Conservation (phyloP, 495 filamentous ascomycete species). For the Xylaria intraflava region DNA sequence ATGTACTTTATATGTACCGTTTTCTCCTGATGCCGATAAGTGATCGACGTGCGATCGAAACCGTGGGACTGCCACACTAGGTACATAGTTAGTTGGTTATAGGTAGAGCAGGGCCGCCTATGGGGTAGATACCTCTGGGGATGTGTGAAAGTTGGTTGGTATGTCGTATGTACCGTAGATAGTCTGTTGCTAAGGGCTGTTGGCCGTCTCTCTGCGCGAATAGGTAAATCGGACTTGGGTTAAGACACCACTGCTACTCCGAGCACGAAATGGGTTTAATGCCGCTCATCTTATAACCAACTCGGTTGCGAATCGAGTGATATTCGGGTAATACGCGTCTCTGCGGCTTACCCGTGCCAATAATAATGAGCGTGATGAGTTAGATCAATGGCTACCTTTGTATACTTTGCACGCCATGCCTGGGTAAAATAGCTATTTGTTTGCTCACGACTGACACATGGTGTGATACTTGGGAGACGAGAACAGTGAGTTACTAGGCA, state of each 20-base stretch:
- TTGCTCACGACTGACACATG: too few relatives aligned
- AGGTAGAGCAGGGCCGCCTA: too few relatives aligned
- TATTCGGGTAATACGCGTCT: background rate
- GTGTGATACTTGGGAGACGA: constrained; percentile 5
- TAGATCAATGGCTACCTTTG: background rate
- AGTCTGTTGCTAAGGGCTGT: too few relatives aligned
- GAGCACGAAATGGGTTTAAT: background rate
- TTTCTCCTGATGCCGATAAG: background rate
- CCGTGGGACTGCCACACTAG: too few relatives aligned
- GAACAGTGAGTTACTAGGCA: constrained; percentile 2
- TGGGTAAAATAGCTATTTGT: too few relatives aligned
- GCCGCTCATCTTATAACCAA: background rate
- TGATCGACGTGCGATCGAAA: background rate
- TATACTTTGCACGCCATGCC: background rate
- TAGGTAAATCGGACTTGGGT: background rate
- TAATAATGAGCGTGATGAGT: background rate
- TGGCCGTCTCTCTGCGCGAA: background rate
- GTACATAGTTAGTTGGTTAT: too few relatives aligned
- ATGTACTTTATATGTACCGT: background rate
- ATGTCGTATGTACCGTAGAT: too few relatives aligned
- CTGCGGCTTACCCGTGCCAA: background rate
- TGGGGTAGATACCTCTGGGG: too few relatives aligned
- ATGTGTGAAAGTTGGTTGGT: too few relatives aligned
- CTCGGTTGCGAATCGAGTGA: background rate
- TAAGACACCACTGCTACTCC: background rate